Conservation (phyloP, 495 filamentous ascomycete genomes). For the Podospora didyma region DNA sequence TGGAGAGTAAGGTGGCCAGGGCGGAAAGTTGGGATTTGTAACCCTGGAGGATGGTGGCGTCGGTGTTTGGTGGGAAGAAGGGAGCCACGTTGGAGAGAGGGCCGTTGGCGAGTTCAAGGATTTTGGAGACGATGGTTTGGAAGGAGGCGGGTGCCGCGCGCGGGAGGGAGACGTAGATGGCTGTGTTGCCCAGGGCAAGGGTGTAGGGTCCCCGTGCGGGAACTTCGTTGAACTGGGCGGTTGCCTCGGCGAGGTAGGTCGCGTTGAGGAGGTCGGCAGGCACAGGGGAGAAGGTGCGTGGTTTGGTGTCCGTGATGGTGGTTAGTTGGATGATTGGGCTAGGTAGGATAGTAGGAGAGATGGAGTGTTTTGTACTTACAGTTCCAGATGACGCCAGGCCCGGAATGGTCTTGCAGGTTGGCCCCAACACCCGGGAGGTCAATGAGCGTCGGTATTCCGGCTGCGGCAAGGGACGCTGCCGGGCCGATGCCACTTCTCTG, state of each 20-base stretch:
- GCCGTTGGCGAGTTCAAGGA: not conserved
- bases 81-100: conserved; percentile 9
- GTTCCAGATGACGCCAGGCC: conserved; percentile 14
- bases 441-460: conserved; percentile 12
- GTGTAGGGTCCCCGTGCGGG: conserved; percentile 26
- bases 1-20: conserved; percentile 11
- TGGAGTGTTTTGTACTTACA: conserved; percentile 1
- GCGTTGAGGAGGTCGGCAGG: conserved; percentile 15
- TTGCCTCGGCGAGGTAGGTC: conserved; percentile 18
- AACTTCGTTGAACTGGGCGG: conserved; percentile 12
- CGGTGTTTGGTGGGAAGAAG: not conserved
- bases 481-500: conserved; percentile 22
- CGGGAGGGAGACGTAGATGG: conserved; percentile 21
- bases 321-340: not conserved
- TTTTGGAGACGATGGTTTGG: conserved; percentile 14
- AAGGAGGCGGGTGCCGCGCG: conserved; percentile 13
- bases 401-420: conserved; percentile 24
- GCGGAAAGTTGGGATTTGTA: conserved; percentile 19
- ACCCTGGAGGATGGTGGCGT: conserved; percentile 15
- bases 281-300: conserved; percentile 8
- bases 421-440: conserved; percentile 21
- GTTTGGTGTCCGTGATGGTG: conserved; percentile 8
- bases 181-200: conserved; percentile 18
- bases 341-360: too few relatives aligned
- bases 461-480: conserved; percentile 5